phyloP scores from a whole-genome alignment of 2,329 filamentous ascomycete genomes.

The Pseudocercospora fijiensis region DNA sequence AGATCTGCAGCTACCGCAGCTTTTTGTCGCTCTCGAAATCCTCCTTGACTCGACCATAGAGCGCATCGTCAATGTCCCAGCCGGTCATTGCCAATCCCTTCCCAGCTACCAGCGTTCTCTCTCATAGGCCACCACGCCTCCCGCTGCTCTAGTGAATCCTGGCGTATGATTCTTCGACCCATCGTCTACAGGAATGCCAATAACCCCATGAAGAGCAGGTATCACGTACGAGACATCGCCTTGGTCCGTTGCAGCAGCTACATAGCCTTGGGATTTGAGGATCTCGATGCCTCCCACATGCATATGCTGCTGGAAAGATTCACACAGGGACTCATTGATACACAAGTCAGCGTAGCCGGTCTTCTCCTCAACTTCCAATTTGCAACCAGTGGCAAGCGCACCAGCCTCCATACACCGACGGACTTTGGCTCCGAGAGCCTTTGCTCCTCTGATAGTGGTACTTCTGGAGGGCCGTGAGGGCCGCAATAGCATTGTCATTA shows the following conservation, averaged over 20 bases:
- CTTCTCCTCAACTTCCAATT: slow-evolving; percentile 11
- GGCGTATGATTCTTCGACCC: slow-evolving; percentile 11
- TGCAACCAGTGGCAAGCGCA: slow-evolving; percentile 13
- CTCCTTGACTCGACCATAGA: slow-evolving; percentile 20
- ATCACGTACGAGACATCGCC: slow-evolving; percentile 13
- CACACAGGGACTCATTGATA: slow-evolving; percentile 12
- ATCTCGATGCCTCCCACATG: slow-evolving; percentile 3
- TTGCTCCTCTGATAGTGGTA: slow-evolving; percentile 11
- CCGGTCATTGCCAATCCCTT: slow-evolving; percentile 15
- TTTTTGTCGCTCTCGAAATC: slow-evolving; percentile 6
- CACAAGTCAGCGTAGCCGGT: slow-evolving; percentile 12
- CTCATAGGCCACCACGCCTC: slow-evolving; percentile 4
- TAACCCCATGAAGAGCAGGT: slow-evolving; percentile 11
- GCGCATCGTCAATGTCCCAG: slow-evolving; percentile 5
- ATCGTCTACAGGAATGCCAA: slow-evolving; percentile 9
- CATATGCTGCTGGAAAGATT: slow-evolving; percentile 13
- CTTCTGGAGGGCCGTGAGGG: slow-evolving; percentile 10
- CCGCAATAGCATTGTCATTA: slow-evolving; percentile 11
- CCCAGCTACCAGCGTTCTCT: slow-evolving; percentile 3
- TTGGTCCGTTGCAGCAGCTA: slow-evolving; percentile 13
- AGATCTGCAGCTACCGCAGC: not conserved
- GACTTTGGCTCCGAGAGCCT: slow-evolving; percentile 5
- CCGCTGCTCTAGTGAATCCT: slow-evolving; percentile 11
- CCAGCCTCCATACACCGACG: slow-evolving; percentile 15
- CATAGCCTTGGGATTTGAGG: slow-evolving; percentile 10